Conservation (phyloP, 805 yeast genomes). For the Suhomyces tanzawaensis region DNA sequence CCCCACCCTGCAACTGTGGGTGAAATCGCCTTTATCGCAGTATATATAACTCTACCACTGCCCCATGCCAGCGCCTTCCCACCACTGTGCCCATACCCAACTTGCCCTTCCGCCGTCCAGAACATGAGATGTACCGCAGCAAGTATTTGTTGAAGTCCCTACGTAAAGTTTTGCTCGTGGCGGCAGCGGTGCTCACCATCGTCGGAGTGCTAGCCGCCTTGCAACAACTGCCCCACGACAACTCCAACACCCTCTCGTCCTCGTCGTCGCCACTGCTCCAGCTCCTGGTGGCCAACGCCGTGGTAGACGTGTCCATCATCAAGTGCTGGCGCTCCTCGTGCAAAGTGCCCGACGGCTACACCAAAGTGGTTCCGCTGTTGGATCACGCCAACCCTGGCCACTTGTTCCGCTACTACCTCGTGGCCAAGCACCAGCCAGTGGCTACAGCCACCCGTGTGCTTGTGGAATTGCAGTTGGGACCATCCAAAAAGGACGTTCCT, state of each 20-base stretch:
- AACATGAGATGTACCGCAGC: background rate
- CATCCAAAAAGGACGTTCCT: background rate
- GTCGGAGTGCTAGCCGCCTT: background rate
- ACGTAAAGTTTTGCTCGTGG: slow-evolving; percentile 6
- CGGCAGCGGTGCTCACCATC: background rate
- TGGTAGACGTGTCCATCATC: slow-evolving; percentile 10
- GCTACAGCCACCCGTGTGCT: slow-evolving; percentile 8
- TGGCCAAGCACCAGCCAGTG: slow-evolving; percentile 5
- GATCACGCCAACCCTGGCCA: slow-evolving; percentile 3
- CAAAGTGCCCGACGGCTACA: slow-evolving; percentile 11
- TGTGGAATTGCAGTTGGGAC: slow-evolving; percentile 7
- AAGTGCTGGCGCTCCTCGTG: slow-evolving; percentile 9
- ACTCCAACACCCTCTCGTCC: background rate
- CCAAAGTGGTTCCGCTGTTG: slow-evolving; percentile 11
- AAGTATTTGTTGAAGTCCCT: slow-evolving; percentile 6
- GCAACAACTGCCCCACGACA: background rate
- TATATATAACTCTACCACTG: too few species aligned
- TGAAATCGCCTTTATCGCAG: too few species aligned
- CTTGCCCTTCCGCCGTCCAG: background rate
- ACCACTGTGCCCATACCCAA: background rate
- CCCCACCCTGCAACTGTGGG: too few species aligned
- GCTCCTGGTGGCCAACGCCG: slow-evolving; percentile 3
- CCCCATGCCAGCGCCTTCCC: background rate
- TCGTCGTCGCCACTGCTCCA: background rate
- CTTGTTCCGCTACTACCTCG: slow-evolving; percentile 6